These are phyloP conservation scores for Phialemonium atrogriseum DNA, from an alignment of 2,329 filamentous ascomycete genomes.

Conservation along the genomic window DNA sequence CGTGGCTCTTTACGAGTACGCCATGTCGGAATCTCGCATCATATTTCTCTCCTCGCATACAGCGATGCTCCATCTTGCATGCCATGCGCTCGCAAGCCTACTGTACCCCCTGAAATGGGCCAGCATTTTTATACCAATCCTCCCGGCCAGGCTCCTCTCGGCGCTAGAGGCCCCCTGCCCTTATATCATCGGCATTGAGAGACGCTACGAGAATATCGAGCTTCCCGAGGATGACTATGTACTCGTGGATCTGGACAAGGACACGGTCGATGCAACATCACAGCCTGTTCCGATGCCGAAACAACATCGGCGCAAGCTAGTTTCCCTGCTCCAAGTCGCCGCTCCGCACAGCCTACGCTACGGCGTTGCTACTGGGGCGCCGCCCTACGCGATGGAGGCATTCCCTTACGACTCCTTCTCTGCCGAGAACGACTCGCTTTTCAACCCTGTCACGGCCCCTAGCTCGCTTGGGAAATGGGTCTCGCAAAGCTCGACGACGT, in stretches of 20 bases:
- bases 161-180: constrained; percentile 92
- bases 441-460: constrained; percentile 60
- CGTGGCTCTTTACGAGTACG: constrained; percentile 86
- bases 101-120: constrained; percentile 90
- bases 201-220: constrained; percentile 77
- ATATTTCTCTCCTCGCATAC: constrained; percentile 94
- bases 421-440: constrained; percentile 75
- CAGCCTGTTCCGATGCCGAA: constrained; percentile 73
- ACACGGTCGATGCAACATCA: constrained; percentile 78
- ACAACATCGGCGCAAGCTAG: constrained; percentile 82
- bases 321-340: constrained; percentile 78
- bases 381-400: constrained; percentile 85
- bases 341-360: constrained; percentile 84
- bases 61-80: constrained; percentile 90
- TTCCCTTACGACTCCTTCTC: constrained; percentile 88
- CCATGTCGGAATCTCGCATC: constrained; percentile 86
- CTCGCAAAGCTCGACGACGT: constrained; percentile 80
- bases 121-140: constrained; percentile 86
- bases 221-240: constrained; percentile 95
- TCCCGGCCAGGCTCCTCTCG: constrained; percentile 80
- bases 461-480: constrained; percentile 80
- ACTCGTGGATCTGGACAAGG: constrained; percentile 84
- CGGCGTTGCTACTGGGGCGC: constrained; percentile 80
- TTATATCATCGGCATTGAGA: constrained; percentile 93
- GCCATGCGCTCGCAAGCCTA: constrained; percentile 74